Base-by-base conservation (phyloP, 176 grass and related monocot species). In the Avena sativa region DNA sequence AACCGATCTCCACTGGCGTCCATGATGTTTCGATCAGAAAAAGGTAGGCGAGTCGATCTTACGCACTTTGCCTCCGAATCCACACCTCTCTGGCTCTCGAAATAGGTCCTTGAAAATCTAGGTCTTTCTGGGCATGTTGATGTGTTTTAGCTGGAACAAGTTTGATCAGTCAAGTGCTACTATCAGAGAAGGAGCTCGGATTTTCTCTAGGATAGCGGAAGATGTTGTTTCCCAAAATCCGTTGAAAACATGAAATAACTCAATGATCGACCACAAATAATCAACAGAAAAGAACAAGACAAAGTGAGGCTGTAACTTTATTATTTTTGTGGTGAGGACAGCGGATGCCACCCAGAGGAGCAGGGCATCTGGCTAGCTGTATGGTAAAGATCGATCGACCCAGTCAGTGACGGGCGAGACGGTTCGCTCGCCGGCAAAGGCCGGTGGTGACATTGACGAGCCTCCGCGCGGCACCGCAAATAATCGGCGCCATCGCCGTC, bases 1-100 rank as follows among this genome's bases (percentile, higher is more conserved):
- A 84, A 61, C 8, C 72, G 12, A 49, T 19, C n/a, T 38, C 30
- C 48, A 67, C 47, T 55, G 43, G 12, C 21, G 8, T 48, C 84
- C 74, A 60, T 68, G 10, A 28, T 38, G 74, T 87, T 87, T 91
- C 75, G 76, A 87, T 76, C 85, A 26, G 67, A 67, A 80, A 75
- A 26, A 75, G 74, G 85, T 40, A 84, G 34, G 26, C 23, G 44
- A 69, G 64, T 28, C 28, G 28, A 86, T 82, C 70, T 21, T 43
- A 9, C 77, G 46, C 60, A 61, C 13, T 87, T 66, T n/a, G 57
- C 85, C 73, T 87, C 64, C 25, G 74, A 64, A 79, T 74, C 74
- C 66, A n/a, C 46, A 73, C 32, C 79, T 2, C 26, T 17, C 23
- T 44, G 71, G 40, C 76, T 67, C 83, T 51, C 20, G 0, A 17